Conservation (phyloP, 2,329 filamentous ascomycete species). For the Simplicillium aogashimaense region DNA sequence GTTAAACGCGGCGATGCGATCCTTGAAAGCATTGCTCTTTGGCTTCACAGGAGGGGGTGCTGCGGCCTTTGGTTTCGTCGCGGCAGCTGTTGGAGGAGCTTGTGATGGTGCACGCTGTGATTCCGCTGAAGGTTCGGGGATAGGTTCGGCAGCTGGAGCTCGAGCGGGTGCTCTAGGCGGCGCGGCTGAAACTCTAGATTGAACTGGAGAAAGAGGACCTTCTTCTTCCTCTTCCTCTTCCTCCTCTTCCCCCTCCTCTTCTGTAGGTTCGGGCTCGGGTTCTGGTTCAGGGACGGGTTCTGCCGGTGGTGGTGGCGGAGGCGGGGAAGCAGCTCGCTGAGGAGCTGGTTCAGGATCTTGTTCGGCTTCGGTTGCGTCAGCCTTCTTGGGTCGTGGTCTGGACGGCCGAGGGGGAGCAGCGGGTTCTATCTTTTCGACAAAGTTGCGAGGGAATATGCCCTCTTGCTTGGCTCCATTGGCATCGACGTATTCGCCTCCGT, state of each 20-base stretch:
- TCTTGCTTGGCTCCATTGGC: slow-evolving; percentile 63
- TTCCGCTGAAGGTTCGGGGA: slow-evolving; percentile 11
- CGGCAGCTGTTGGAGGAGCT: slow-evolving; percentile 27
- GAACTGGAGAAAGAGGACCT: slow-evolving; percentile 19
- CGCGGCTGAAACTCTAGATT: slow-evolving; percentile 16
- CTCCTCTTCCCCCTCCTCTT: slow-evolving; percentile 17
- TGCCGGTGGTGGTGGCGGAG: slow-evolving; percentile 23
- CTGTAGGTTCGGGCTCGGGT: slow-evolving; percentile 17
- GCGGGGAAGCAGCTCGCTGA: slow-evolving; percentile 24
- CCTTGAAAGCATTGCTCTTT: slow-evolving; percentile 68
- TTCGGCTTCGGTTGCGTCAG: slow-evolving; percentile 2
- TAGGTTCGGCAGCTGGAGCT: slow-evolving; percentile 12
- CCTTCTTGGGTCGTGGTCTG: slow-evolving; percentile 60
- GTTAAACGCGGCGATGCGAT: slow-evolving; percentile 96
- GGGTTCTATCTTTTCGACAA: slow-evolving; percentile 93
- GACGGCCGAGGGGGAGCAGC: slow-evolving; percentile 78
- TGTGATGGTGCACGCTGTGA: slow-evolving; percentile 25
- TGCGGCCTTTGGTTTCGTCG: slow-evolving; percentile 30
- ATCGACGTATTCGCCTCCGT: slow-evolving; percentile 78
- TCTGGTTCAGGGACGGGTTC: slow-evolving; percentile 17
- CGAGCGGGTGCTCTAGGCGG: slow-evolving; percentile 18
- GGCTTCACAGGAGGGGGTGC: slow-evolving; percentile 68
- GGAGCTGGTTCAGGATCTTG: slow-evolving; percentile 21
- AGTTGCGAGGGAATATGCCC: slow-evolving; percentile 92
- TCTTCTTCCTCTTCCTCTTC: slow-evolving; percentile 27